Evolutionary conservation across 441 rosid genomes (phyloP), one percentile per base, ranked within the genome.

Genomic region (Gossypium gossypioides): DNA sequence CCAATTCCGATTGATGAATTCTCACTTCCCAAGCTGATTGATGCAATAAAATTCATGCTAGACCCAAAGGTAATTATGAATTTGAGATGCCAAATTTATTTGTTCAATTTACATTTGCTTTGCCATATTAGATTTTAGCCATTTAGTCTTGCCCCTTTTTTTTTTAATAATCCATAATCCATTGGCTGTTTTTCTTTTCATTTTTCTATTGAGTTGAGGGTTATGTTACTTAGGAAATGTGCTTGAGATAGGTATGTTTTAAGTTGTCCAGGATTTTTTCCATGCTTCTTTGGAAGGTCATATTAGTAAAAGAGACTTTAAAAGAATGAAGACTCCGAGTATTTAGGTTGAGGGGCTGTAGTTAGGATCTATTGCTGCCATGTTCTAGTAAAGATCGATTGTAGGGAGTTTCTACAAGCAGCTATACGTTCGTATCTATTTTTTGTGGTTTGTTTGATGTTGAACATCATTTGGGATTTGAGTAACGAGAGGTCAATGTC

Each of bases 1-100:
- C 99, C 99, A 25, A 92, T 95, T 37, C 98, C 95, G 29, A 84
- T 95, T 6, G 97, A 95, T 10, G 95, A 95, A 68, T 92, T 92
- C 80, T 86, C 96, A 44, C 92, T 86, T 73, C 80, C 84, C 32
- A 95, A 89, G 81, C 82, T 95, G 79, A 82, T 91, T 71, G 81
- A 79, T 62, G 93, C 98, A n/a, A 92, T 95, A 81, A 86, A 89
- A 3, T 86, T 78, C 82, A 95, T 91, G 98, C 84, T 95, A 66
- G 76, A 83, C 27, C 87, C 91, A 19, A 10, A 83, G 95, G 99
- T 88, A 84, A 78, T 56, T 5, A 69, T 72, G 19, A 18, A 10
- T 69, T 72, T 46, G 7, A 56, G 8, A 54, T 44, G 48, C 60
- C 37, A 12, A 13, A 32, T 44, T 68, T 63, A 21, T 34, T 57